Evolutionary conservation across 176 grass and related monocot species (phyloP).

Genomic region (Paspalum notatum): DNA sequence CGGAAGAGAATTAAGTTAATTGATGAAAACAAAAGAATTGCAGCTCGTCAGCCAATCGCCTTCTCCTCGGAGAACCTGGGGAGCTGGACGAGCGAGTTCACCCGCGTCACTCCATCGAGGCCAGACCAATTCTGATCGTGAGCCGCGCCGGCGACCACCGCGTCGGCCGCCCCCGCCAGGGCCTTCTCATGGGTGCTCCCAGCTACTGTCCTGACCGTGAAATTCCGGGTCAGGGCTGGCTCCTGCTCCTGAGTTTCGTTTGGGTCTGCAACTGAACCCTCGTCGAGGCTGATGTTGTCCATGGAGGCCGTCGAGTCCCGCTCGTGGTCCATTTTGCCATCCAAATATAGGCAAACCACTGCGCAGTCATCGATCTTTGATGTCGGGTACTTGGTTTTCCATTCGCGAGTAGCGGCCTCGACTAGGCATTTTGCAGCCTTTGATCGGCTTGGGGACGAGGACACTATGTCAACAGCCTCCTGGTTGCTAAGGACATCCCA

Average conservation of each 20-base stretch:
- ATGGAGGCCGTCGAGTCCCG: constrained; percentile 59
- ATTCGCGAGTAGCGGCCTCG: constrained; percentile 81
- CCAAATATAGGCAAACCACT: constrained; percentile 84
- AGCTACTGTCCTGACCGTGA: constrained; percentile 62
- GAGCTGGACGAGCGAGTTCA: constrained; percentile 90
- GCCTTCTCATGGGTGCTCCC: constrained; percentile 51
- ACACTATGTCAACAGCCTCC: constrained; percentile 85
- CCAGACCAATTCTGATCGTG: constrained; percentile 72
- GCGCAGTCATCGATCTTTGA: constrained; percentile 88
- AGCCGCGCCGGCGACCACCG: constrained; percentile 6
- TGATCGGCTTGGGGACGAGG: constrained; percentile 64
- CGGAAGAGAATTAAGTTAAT: constrained; percentile 9
- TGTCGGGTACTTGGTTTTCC: constrained; percentile 96
- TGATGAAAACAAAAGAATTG: constrained; percentile 28
- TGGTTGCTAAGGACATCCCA: constrained; percentile 99
- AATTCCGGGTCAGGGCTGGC: constrained; percentile 71
- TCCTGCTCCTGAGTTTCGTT: constrained; percentile 52
- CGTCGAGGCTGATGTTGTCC: constrained; percentile 58
- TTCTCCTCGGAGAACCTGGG: constrained; percentile 88
- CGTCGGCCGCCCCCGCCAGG: constrained; percentile 25
- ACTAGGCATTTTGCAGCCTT: constrained; percentile 69
- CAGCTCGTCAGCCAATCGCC: constrained; percentile 45
- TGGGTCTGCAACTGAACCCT: constrained; percentile 47
- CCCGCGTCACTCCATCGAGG: constrained; percentile 87
- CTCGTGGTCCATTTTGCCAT: constrained; percentile 66